Evolutionary conservation across 179 eudicot genomes (phyloP).

Genomic region (Dionaea muscipula): DNA sequence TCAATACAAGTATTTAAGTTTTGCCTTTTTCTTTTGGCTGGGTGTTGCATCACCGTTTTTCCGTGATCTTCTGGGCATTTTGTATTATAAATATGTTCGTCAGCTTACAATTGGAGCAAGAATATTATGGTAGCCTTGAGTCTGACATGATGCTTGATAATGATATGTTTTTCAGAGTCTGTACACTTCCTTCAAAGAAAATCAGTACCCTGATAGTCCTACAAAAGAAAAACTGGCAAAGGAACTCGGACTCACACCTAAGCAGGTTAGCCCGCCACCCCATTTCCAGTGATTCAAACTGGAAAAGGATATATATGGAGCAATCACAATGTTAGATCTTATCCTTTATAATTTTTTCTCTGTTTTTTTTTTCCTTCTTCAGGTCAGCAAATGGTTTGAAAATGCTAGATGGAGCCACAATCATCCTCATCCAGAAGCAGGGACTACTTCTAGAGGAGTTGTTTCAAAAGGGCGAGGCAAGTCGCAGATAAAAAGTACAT

Average conservation of each 20-base stretch:
- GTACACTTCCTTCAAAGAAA: constrained; percentile 56
- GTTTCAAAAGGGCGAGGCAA: constrained; percentile 9
- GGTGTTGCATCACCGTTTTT: too few species aligned
- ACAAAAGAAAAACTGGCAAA: constrained; percentile 53
- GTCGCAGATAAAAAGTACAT: background rate
- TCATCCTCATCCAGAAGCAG: constrained; percentile 36
- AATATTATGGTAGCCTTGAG: background rate
- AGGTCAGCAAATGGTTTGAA: constrained; percentile 82
- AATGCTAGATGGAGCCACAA: constrained; percentile 77
- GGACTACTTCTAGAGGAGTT: constrained; percentile 18
- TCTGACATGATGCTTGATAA: background rate
- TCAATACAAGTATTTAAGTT: too few species aligned
- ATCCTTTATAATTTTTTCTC: background rate
- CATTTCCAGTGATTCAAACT: background rate
- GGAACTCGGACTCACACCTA: constrained; percentile 51
- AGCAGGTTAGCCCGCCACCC: constrained; percentile 24
- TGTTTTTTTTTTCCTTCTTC: constrained; percentile 9
- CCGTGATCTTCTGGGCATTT: too few species aligned
- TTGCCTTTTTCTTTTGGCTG: too few species aligned
- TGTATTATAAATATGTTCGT: too few species aligned
- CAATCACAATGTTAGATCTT: too few species aligned
- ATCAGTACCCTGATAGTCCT: constrained; percentile 58
- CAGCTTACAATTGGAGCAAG: background rate
- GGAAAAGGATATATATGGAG: too few species aligned
- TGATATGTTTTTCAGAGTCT: constrained; percentile 45